Percentiles rank a stretch among this genome's conserved stretches.
Evolutionary conservation across 2,329 filamentous ascomycete genomes (phyloP).

Genomic region (Stromatinia cepivora): DNA sequence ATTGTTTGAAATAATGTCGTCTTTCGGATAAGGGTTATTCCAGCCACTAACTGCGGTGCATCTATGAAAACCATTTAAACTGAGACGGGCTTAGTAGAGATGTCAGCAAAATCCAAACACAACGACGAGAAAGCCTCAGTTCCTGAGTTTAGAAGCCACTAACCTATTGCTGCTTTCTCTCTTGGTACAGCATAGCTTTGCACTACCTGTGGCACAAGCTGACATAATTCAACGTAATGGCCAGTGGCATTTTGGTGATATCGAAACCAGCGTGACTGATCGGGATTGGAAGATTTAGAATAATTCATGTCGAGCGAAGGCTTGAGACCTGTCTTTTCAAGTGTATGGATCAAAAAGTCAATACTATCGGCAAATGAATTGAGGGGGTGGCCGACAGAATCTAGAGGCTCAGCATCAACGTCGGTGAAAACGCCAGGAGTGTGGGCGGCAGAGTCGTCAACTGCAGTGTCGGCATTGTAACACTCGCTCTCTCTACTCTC

Average conservation of each 20-base stretch:
- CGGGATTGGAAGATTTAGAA: background rate
- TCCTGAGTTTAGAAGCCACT: background rate
- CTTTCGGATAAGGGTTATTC: background rate
- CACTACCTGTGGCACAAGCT: background rate
- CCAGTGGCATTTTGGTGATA: background rate
- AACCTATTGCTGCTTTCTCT: background rate
- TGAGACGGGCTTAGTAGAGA: background rate
- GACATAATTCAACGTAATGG: background rate
- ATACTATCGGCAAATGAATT: background rate
- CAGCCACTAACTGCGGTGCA: background rate
- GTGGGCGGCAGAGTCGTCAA: background rate
- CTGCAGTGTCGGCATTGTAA: background rate
- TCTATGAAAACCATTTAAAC: background rate
- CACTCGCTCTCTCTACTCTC: background rate
- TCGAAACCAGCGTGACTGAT: background rate
- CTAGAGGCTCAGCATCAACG: background rate
- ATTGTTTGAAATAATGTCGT: background rate
- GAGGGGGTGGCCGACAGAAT: background rate
- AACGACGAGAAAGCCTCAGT: too few species aligned
- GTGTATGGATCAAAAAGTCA: background rate
- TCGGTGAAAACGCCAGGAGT: background rate
- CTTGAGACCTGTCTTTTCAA: background rate
- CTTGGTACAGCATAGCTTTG: background rate
- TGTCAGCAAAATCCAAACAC: background rate
- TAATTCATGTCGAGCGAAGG: rapidly evolving